These are phyloP conservation scores for Corinectria fuckeliana DNA, from an alignment of 2,329 filamentous ascomycete species.

Conservation along the genomic window DNA sequence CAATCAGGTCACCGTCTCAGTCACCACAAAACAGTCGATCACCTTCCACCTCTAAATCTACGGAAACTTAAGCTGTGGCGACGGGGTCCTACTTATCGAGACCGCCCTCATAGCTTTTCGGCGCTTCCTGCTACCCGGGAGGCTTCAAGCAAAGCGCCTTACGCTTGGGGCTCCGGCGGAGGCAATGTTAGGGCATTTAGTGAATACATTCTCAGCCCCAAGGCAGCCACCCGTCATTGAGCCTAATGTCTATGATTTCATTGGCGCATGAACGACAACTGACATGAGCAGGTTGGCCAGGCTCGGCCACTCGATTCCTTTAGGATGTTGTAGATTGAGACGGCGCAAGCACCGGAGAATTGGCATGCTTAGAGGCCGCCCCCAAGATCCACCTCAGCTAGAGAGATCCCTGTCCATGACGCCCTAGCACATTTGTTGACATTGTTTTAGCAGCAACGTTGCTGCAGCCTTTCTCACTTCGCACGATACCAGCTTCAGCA, in stretches of 20 bases:
- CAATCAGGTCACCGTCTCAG: neutral
- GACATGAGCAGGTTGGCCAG: neutral
- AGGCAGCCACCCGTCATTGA: too few species aligned
- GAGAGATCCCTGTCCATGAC: neutral
- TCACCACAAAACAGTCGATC: neutral
- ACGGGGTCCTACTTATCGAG: neutral
- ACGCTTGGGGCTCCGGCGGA: neutral
- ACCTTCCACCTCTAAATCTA: neutral
- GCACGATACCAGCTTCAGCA: neutral
- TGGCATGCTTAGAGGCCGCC: neutral
- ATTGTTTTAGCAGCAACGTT: neutral
- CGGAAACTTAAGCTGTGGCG: neutral
- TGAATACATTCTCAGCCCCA: too few species aligned
- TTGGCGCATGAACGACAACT: neutral
- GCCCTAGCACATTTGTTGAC: neutral
- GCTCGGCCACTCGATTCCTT: conserved; percentile 1
- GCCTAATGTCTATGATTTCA: neutral
- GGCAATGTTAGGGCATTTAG: too few species aligned
- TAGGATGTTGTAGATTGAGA: neutral
- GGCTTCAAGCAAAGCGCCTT: neutral
- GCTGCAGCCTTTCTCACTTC: neutral
- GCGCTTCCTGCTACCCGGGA: neutral
- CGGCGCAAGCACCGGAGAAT: neutral
- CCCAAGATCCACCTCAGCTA: neutral
- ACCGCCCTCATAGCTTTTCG: neutral